phyloP scores from a whole-genome alignment of 352 stramenopile genomes.

The Phytophthora lateralis region DNA sequence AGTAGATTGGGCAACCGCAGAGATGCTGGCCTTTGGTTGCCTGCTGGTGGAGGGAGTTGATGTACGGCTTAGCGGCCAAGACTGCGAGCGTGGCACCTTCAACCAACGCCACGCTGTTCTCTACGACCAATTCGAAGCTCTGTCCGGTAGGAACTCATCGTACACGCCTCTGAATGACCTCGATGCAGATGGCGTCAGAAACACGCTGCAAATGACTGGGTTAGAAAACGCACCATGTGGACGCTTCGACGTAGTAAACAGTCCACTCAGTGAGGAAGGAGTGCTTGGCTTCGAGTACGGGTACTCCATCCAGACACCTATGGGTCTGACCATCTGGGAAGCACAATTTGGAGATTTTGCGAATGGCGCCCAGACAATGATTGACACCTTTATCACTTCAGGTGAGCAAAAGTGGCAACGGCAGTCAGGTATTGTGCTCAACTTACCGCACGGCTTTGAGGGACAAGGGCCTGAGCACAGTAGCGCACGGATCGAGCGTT shows the following conservation, averaged over 20 bases:
- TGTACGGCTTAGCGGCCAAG: slow-evolving; percentile 88
- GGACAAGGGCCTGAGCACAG: slow-evolving; percentile 87
- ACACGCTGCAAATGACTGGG: slow-evolving; percentile 40
- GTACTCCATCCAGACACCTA: slow-evolving; percentile 83
- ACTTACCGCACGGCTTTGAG: slow-evolving; percentile 86
- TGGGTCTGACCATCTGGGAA: slow-evolving; percentile 91
- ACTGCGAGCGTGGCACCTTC: slow-evolving; percentile 91
- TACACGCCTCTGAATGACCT: slow-evolving; percentile 96
- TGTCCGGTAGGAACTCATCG: slow-evolving; percentile 81
- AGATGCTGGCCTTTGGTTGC: slow-evolving; percentile 87
- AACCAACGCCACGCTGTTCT: slow-evolving; percentile 90
- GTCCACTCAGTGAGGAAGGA: slow-evolving; percentile 79
- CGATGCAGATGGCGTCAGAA: slow-evolving; percentile 47
- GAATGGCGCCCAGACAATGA: slow-evolving; percentile 89
- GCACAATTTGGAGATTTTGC: slow-evolving; percentile 91
- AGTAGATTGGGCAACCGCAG: slow-evolving; percentile 90
- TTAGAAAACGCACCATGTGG: slow-evolving; percentile 50
- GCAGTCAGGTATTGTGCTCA: slow-evolving; percentile 88
- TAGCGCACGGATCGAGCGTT: slow-evolving; percentile 84
- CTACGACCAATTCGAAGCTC: slow-evolving; percentile 85
- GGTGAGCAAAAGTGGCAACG: slow-evolving; percentile 90
- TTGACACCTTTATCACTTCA: slow-evolving; percentile 85
- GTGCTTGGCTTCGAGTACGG: slow-evolving; percentile 90
- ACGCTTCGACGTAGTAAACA: slow-evolving; percentile 84
- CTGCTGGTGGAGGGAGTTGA: slow-evolving; percentile 85